A percentile compares a stretch with the other conserved stretches of the same genome.
These are phyloP conservation scores for Colletotrichum sansevieriae DNA, from an alignment of 2,329 filamentous ascomycete species.

Conservation along the genomic window DNA sequence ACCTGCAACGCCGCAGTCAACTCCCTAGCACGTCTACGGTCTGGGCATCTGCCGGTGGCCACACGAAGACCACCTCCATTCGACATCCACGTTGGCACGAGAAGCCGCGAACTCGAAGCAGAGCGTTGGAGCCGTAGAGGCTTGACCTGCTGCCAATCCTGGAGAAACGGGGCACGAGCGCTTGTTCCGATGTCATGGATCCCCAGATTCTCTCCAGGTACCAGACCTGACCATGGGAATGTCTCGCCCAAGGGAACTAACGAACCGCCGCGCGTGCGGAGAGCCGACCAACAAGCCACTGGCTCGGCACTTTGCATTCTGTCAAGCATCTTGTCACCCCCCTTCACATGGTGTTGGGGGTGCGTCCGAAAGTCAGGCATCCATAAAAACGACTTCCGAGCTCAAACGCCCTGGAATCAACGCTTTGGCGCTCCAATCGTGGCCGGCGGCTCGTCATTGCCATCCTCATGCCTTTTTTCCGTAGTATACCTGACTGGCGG, in stretches of 20 bases:
- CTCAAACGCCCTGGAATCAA: not conserved
- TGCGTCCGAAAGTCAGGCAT: not conserved
- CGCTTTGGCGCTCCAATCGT: constrained; percentile 25
- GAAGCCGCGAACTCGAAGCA: not conserved
- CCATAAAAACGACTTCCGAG: constrained; percentile 4
- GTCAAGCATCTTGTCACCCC: not conserved
- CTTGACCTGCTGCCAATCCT: constrained; percentile 11
- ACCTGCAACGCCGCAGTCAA: too few species aligned
- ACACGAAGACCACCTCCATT: not conserved
- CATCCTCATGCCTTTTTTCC: not conserved
- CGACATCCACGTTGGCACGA: not conserved
- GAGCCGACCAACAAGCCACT: not conserved
- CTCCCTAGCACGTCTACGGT: not conserved
- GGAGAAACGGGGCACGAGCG: not conserved
- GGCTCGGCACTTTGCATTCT: constrained; percentile 21
- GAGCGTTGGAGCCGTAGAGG: constrained; percentile 1
- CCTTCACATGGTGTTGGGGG: not conserved
- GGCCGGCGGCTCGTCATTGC: not conserved
- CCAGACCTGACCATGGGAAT: not conserved
- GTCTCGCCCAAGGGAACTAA: not conserved
- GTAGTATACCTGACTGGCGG: not conserved
- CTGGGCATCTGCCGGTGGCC: not conserved
- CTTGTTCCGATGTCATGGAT: constrained; percentile 2
- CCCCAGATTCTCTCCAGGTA: too few species aligned
- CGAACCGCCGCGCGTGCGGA: not conserved